Conservation (phyloP, 2,329 filamentous ascomycete species). For the Calonectria pteridis region DNA sequence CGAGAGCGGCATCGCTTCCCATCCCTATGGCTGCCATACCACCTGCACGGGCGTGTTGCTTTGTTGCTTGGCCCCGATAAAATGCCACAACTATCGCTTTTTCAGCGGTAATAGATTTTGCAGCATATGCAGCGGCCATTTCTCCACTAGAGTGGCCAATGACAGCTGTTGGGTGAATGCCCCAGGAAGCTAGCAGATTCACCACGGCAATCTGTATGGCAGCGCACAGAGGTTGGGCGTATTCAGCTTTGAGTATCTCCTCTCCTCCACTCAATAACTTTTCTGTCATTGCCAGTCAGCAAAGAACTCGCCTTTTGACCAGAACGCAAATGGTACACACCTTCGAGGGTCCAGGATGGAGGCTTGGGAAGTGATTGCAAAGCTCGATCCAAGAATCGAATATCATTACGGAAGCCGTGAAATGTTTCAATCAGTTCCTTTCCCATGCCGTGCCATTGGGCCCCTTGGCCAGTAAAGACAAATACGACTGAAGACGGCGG, state of each 20-base stretch:
- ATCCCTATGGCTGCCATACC: conserved; percentile 56
- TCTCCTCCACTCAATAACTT: background rate
- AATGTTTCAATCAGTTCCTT: conserved; percentile 37
- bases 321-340: conserved; percentile 15
- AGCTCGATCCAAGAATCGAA: conserved; percentile 20
- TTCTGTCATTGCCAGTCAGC: background rate
- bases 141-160: conserved; percentile 55
- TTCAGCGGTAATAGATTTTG: conserved; percentile 25
- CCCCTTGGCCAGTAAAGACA: conserved; percentile 51
- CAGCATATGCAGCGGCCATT: conserved; percentile 52
- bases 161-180: conserved; percentile 45
- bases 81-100: conserved; percentile 52
- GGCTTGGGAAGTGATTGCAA: background rate
- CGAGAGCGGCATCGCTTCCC: conserved; percentile 42
- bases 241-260: background rate
- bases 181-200: conserved; percentile 49
- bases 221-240: conserved; percentile 55
- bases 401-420: background rate
- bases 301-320: background rate
- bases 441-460: conserved; percentile 50
- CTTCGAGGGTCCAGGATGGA: background rate
- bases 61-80: conserved; percentile 50
- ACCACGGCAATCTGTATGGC: conserved; percentile 57
- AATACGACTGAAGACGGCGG: background rate
- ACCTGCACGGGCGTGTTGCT: conserved; percentile 25